phyloP scores from a whole-genome alignment of 2,329 filamentous ascomycete genomes.

The Epicoccum sorghinum region DNA sequence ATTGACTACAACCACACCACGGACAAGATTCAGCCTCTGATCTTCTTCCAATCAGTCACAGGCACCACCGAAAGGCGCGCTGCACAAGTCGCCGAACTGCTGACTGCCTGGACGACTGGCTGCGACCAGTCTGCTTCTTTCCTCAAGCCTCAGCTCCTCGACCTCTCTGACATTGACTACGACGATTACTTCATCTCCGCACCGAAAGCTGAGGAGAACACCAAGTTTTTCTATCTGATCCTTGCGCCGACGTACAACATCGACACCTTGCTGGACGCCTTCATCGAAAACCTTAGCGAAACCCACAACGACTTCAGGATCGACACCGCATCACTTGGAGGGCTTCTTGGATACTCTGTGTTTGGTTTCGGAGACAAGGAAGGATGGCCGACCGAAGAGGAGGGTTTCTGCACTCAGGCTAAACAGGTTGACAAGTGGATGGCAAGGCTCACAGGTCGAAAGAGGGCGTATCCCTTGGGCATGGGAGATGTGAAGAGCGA shows the following conservation, averaged over 20 bases:
- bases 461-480: conserved; percentile 86
- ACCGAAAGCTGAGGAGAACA: conserved; percentile 64
- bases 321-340: conserved; percentile 80
- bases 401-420: conserved; percentile 93
- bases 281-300: conserved; percentile 85
- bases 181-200: conserved; percentile 88
- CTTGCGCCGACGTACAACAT: conserved; percentile 93
- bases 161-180: conserved; percentile 85
- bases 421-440: conserved; percentile 93
- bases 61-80: conserved; percentile 80
- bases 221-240: conserved; percentile 80
- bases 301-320: conserved; percentile 97
- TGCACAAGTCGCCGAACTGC: conserved; percentile 63
- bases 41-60: conserved; percentile 91
- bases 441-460: conserved; percentile 88
- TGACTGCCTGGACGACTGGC: conserved; percentile 54
- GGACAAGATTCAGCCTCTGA: conserved; percentile 69
- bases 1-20: conserved; percentile 35
- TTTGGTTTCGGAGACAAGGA: conserved; percentile 93
- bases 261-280: conserved; percentile 86
- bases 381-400: conserved; percentile 88
- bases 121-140: conserved; percentile 48
- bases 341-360: conserved; percentile 83
- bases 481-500: conserved; percentile 86
- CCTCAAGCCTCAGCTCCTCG: conserved; percentile 69